Percentiles rank a stretch among this genome's conserved stretches.
Conservation (phyloP, 352 stramenopile genomes). For the Globisporangium rhizosaccharum region DNA sequence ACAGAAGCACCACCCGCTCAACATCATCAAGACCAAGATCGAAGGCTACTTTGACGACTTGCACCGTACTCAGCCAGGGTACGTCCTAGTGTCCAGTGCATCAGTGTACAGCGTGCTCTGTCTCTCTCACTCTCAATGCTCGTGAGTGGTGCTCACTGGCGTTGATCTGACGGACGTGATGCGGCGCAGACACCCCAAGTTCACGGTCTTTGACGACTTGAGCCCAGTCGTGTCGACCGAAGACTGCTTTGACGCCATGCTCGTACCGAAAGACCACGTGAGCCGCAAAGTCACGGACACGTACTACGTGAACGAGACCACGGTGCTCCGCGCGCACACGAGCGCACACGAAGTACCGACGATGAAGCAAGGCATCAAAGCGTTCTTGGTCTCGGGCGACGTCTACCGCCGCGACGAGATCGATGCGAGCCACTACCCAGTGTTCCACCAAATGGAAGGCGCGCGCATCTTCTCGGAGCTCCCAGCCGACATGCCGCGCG, state of each 20-base stretch:
- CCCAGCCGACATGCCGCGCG: constrained; percentile 38
- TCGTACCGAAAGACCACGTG: constrained; percentile 89
- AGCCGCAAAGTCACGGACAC: constrained; percentile 84
- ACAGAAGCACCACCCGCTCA: constrained; percentile 81
- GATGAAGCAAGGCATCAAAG: constrained; percentile 82
- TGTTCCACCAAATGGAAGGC: constrained; percentile 99
- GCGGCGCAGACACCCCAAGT: constrained; percentile 53
- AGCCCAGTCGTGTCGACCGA: constrained; percentile 83
- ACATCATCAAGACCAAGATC: constrained; percentile 93
- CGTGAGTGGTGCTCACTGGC: too few species aligned
- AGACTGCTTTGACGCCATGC: constrained; percentile 90
- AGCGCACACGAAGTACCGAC: constrained; percentile 92
- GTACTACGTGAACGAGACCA: constrained; percentile 85
- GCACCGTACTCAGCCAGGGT: constrained; percentile 29
- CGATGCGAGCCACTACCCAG: constrained; percentile 97
- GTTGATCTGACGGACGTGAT: too few species aligned
- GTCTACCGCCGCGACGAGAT: constrained; percentile 99
- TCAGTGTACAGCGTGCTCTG: too few species aligned
- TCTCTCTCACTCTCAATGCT: too few species aligned
- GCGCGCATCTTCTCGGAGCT: constrained; percentile 91
- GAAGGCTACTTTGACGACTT: constrained; percentile 86
- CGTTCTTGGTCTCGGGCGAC: constrained; percentile 93
- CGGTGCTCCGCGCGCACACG: constrained; percentile 86
- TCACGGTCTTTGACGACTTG: constrained; percentile 83
- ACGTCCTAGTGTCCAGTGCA: too few species aligned